Evolutionary conservation across 2,329 filamentous ascomycete species (phyloP), one percentile per base, ranked within the genome.

Genomic region (Fusarium heterosporum): DNA sequence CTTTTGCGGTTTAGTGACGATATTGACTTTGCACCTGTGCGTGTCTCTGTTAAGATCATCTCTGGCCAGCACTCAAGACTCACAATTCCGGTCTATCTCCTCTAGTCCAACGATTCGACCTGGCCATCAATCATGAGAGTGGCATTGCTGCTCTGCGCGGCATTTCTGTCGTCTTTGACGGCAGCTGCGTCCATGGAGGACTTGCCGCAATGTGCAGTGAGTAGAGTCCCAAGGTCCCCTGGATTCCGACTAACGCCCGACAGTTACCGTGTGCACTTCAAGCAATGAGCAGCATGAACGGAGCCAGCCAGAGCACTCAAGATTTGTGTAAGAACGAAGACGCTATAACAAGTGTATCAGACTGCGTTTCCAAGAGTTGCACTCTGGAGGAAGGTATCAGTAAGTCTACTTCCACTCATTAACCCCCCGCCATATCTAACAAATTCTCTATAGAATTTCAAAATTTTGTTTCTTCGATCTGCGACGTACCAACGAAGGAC

Each of bases 141-240:
- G 16, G 39, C 25, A 2, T 3, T 36, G 2, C 10, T 51, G 17
- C 25, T 56, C 17, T 26, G 30, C 10, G 12, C 38, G 26, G n/a
- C 25, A 16, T n/a, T 16, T 25, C 16, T 56, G 1, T 17, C 48
- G 8, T 22, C 12, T 8, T 6, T 43, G 2, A 22, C 25, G 11
- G 9, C 17, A 7, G 38, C 54, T 4, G 2, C 53, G 6, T 36
- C 47, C 4, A 4, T 56, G 1, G 17, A 26, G 4, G 54, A 53
- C 6, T 25, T 56, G 5, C 54, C 54, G 9, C 16, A 43, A 53
- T 56, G 54, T 14, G 40, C 54, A 34, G 54, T 56, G 19, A 19
- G 54, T 53, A 22, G 12, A 11, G 8, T 25, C 6, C 14, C 5
- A 1, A 14, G 10, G 10, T 11, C 16, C 16, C 4, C 16, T 17